A percentile compares a stretch with the other conserved stretches of the same genome.
Conservation (phyloP, 2,329 filamentous ascomycete genomes). For the Trichoderma sp. region DNA sequence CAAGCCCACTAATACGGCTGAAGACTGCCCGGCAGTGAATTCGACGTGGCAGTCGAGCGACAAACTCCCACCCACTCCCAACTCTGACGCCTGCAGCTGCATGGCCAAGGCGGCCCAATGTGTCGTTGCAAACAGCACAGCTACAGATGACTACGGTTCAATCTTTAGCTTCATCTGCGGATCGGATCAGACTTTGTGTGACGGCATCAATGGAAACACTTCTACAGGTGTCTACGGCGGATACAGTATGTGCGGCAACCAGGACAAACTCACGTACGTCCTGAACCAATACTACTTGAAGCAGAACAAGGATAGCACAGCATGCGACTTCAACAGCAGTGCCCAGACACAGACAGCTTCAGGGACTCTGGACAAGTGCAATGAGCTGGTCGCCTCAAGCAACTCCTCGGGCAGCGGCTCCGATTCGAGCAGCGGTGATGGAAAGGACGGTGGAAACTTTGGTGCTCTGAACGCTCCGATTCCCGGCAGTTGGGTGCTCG, state of each 20-base stretch:
- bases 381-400: not conserved
- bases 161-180: slow-evolving; percentile 79
- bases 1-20: slow-evolving; percentile 68
- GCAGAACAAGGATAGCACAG: not conserved
- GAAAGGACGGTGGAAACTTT: not conserved
- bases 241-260: slow-evolving; percentile 73
- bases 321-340: not conserved
- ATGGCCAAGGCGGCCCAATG: slow-evolving; percentile 68
- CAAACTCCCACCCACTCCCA: slow-evolving; percentile 78
- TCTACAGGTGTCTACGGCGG: slow-evolving; percentile 71
- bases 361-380: not conserved
- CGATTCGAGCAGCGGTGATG: not conserved
- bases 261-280: slow-evolving; percentile 71
- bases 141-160: slow-evolving; percentile 59
- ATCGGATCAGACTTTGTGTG: slow-evolving; percentile 56
- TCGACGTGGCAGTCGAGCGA: slow-evolving; percentile 65
- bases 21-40: slow-evolving; percentile 69
- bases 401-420: not conserved
- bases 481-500: not conserved
- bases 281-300: slow-evolving; percentile 71
- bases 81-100: slow-evolving; percentile 78
- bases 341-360: slow-evolving; percentile 5
- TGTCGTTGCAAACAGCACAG: slow-evolving; percentile 66
- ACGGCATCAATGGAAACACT: slow-evolving; percentile 68
- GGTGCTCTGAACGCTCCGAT: not conserved